Evolutionary conservation across 371 early-diverging fungal species (phyloP).

Genomic region (Batkoa obscura): DNA sequence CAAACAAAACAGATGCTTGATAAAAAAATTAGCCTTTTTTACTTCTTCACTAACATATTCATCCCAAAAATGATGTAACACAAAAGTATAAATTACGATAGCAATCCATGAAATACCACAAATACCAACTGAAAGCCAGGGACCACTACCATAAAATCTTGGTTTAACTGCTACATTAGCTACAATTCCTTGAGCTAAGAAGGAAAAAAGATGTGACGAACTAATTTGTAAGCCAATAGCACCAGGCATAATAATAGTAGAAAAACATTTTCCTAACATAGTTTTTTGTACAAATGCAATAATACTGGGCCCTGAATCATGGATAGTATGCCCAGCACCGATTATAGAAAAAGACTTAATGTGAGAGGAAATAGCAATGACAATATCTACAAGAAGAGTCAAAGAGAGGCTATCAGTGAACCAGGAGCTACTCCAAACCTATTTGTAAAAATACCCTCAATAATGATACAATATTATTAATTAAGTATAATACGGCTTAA

Average conservation of each 20-base stretch:
- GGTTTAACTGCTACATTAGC: conserved; percentile 18
- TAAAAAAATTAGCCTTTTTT: conserved; percentile 18
- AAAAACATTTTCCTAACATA: conserved; percentile 31
- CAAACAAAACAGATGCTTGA: conserved; percentile 19
- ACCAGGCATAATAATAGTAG: conserved; percentile 16
- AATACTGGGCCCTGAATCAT: conserved; percentile 24
- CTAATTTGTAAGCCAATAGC: conserved; percentile 28
- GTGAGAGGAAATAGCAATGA: conserved; percentile 23
- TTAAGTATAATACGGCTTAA: conserved; percentile 22
- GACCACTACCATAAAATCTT: conserved; percentile 25
- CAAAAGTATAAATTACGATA: conserved; percentile 22
- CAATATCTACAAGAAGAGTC: conserved; percentile 15
- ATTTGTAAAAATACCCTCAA: conserved; percentile 15
- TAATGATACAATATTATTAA: conserved; percentile 29
- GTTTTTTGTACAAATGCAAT: conserved; percentile 37
- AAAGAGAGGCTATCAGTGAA: conserved; percentile 10
- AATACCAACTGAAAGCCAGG: conserved; percentile 25
- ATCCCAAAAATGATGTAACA: conserved; percentile 18
- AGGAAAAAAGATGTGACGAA: conserved; percentile 24
- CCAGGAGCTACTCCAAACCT: conserved; percentile 9
- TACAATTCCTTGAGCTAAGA: conserved; percentile 23
- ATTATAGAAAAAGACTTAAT: conserved; percentile 17
- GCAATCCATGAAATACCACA: conserved; percentile 21
- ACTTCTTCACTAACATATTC: conserved; percentile 13
- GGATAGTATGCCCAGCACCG: conserved; percentile 24